Base-by-base conservation (phyloP, 495 filamentous ascomycete genomes). In the Penicillium tannophilum region DNA sequence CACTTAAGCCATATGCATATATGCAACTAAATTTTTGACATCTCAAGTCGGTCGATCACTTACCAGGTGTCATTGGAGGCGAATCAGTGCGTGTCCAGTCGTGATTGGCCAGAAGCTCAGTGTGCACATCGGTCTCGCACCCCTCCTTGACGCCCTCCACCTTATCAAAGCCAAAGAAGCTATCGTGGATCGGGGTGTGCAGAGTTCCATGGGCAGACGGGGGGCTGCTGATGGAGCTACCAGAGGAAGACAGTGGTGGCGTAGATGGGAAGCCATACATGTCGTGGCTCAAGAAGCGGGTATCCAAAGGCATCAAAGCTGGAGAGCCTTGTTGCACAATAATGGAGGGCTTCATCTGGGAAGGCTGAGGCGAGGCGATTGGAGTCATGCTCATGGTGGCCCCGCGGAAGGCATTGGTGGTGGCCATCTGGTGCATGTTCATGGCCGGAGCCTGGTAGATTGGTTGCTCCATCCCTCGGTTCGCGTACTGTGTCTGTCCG, bases 1-100 rank as follows among this genome's bases (percentile, higher is more conserved):
- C 17, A 36, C 20, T 47, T 35, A 23, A 6, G 20, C 26, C 35
- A 54, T 52, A n/a, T 54, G 57, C 52, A 60, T 49, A 45, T 3
- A 41, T 60, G 58, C 24, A 55, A 44, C 24, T 50, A 35, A 20
- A 43, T 52, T 55, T 44, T 58, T 55, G 30, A 60, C 53, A 52
- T 65, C 62, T 65, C 60, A 19, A 58, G 42, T 56, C 26, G 46
- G 35, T 19, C 62, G 14, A 35, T 55, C 43, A 88, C 91, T 74
- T 88, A 97, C 93, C 90, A 85, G 94, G 94, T 68, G 92, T 94
- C 81, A 98, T 82, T 9, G 91, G 91, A 57, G 94, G 92, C 23
- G 92, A 95, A 17, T 82, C 82, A 43, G 84, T 87, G 65, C 84
- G 85, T 39, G 86, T 76, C 88, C 89, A 95, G 58, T 93, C 90